phyloP scores from a whole-genome alignment of 2,329 filamentous ascomycete genomes.

The Alternaria tenuissima region DNA sequence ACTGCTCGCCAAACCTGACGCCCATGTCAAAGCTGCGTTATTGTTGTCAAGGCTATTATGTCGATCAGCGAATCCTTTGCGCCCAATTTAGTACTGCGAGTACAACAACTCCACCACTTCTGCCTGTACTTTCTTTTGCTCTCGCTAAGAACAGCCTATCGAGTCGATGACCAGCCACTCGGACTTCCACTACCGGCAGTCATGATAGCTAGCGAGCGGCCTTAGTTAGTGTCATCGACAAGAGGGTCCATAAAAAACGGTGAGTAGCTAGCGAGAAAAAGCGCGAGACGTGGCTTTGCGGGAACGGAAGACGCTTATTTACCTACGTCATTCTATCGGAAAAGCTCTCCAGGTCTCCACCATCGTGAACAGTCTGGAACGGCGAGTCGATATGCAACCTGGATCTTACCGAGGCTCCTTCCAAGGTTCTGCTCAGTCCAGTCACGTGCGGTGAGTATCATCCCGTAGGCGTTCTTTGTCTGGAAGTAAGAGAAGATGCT shows the following conservation, averaged over 20 bases:
- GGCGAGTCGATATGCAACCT: neutral
- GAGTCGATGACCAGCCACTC: neutral
- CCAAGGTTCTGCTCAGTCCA: neutral
- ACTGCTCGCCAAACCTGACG: constrained; percentile 1
- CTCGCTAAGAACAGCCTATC: neutral
- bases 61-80: neutral
- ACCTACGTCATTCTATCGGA: neutral
- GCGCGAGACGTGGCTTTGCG: neutral
- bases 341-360: neutral
- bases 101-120: too few relatives aligned
- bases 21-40: neutral
- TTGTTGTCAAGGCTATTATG: neutral
- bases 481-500: neutral
- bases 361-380: neutral
- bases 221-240: constrained; percentile 2
- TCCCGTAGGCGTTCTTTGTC: neutral
- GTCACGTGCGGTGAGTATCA: neutral
- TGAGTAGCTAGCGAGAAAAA: neutral
- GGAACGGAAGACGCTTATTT: neutral
- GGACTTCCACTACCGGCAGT: neutral
- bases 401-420: neutral
- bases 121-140: neutral
- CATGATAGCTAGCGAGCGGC: neutral
- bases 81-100: neutral
- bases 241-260: constrained; percentile 6